phyloP scores from a whole-genome alignment of 2,329 filamentous ascomycete genomes.

The Aquanectria penicillioides region DNA sequence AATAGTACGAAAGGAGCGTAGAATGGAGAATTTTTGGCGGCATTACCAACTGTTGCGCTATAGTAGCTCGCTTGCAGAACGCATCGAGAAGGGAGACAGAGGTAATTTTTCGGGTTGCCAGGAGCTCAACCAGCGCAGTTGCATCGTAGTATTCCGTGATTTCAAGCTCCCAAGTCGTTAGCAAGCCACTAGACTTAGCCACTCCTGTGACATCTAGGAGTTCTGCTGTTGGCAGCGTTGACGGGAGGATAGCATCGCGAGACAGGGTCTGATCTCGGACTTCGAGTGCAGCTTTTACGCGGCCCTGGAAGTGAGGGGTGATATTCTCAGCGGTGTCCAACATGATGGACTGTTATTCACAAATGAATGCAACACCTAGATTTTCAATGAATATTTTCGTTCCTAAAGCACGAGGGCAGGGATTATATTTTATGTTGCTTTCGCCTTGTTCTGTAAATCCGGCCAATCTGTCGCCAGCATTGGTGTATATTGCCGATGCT shows the following conservation, averaged over 20 bases:
- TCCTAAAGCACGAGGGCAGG: too few relatives aligned
- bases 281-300: not conserved
- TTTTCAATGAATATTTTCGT: too few relatives aligned
- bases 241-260: not conserved
- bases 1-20: too few relatives aligned
- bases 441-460: too few relatives aligned
- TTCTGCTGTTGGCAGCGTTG: not conserved
- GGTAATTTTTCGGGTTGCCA: not conserved
- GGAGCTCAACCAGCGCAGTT: not conserved
- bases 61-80: slow-evolving; percentile 7
- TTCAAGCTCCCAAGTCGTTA: not conserved
- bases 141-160: slow-evolving; percentile 9
- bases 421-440: too few relatives aligned
- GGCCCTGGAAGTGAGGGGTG: not conserved
- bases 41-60: slow-evolving; percentile 11
- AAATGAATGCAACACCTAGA: too few relatives aligned
- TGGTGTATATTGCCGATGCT: too few relatives aligned
- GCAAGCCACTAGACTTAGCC: not conserved
- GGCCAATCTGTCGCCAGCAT: too few relatives aligned
- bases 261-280: not conserved
- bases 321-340: not conserved
- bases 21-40: too few relatives aligned
- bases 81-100: not conserved
- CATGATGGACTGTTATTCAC: too few relatives aligned
- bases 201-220: not conserved